Evolutionary conservation across 345 rosid genomes (phyloP).

Genomic region (Corymbia maculata): DNA sequence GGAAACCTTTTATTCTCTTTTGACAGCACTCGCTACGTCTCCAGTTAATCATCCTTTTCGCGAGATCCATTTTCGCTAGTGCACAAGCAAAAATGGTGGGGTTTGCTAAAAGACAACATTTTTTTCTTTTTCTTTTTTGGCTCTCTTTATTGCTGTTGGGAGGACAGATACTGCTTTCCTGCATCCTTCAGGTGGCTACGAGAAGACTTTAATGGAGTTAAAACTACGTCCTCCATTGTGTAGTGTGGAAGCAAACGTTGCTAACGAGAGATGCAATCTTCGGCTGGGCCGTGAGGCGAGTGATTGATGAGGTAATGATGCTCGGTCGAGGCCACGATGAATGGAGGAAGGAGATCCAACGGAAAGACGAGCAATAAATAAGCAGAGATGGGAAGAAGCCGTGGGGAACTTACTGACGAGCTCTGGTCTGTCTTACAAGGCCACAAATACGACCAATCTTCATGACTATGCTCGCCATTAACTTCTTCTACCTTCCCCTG

Average conservation of each 20-base stretch:
- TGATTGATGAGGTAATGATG: not conserved
- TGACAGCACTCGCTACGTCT: not conserved
- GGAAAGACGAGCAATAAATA: not conserved
- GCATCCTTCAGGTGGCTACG: not conserved
- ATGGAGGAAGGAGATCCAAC: not conserved
- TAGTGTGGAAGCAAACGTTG: not conserved
- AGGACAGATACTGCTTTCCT: not conserved
- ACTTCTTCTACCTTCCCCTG: not conserved
- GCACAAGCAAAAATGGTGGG: not conserved
- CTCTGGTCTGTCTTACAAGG: not conserved
- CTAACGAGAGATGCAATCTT: not conserved
- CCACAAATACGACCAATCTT: not conserved
- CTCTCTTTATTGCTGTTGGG: not conserved
- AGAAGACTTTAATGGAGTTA: not conserved
- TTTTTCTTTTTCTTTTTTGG: not conserved
- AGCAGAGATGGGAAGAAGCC: not conserved
- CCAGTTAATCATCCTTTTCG: not conserved
- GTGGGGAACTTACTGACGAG: not conserved
- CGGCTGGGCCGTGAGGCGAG: not conserved
- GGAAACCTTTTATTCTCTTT: not conserved
- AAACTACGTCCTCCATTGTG: not conserved
- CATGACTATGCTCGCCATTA: not conserved
- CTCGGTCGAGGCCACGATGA: not conserved
- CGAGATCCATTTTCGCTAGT: not conserved
- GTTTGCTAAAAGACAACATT: not conserved